These are phyloP conservation scores for Pleurotus sapidus DNA, from an alignment of 768 basidiomycete species.

Conservation along the genomic window DNA sequence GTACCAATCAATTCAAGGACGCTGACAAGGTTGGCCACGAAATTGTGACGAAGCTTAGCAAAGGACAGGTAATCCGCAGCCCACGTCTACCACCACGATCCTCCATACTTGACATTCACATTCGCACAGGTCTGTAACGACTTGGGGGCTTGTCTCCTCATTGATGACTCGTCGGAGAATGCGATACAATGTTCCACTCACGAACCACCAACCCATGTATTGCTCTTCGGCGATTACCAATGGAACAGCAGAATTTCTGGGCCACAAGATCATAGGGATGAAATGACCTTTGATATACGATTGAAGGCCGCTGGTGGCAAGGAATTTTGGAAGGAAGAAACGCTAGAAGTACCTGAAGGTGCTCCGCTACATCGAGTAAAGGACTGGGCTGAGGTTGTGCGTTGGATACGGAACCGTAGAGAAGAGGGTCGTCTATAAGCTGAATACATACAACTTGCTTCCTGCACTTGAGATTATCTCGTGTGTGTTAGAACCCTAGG, in stretches of 20 bases:
- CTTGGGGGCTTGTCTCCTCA: constrained; percentile 60
- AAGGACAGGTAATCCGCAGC: constrained; percentile 53
- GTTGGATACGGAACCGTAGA: constrained; percentile 36
- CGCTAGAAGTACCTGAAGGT: constrained; percentile 44
- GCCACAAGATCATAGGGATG: constrained; percentile 41
- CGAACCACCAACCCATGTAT: constrained; percentile 48
- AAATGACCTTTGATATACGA: constrained; percentile 52
- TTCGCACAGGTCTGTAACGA: constrained; percentile 56
- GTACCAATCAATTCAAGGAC: constrained; percentile 70
- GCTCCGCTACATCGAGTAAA: constrained; percentile 50
- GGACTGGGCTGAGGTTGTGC: constrained; percentile 60
- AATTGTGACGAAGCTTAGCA: constrained; percentile 57
- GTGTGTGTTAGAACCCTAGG: too few relatives aligned
- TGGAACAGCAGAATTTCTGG: constrained; percentile 68
- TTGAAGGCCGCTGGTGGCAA: constrained; percentile 42
- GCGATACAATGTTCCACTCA: constrained; percentile 55
- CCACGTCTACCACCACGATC: neutral
- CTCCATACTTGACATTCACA: neutral
- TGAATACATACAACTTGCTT: neutral
- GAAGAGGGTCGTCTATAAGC: constrained; percentile 18
- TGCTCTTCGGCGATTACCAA: constrained; percentile 74
- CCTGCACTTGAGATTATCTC: too few relatives aligned
- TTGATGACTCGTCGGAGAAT: constrained; percentile 84
- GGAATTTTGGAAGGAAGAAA: constrained; percentile 58
- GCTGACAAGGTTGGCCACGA: constrained; percentile 41